phyloP scores from a whole-genome alignment of 2,329 filamentous ascomycete species.

The Sarocladium strictum region DNA sequence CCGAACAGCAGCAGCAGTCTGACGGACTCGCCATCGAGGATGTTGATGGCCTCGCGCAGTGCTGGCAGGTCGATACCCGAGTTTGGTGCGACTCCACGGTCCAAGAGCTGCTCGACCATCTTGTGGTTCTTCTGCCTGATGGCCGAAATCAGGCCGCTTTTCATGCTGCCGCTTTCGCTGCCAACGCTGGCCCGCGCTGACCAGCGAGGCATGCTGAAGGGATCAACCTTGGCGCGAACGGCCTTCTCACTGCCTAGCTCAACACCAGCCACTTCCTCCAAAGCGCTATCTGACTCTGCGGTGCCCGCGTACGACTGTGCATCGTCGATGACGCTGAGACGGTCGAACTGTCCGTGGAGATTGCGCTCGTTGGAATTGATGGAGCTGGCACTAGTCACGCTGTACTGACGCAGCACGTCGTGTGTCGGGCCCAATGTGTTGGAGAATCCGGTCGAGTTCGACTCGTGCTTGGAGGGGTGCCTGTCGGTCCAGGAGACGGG shows the following conservation, averaged over 20 bases:
- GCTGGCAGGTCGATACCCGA: constrained; percentile 38
- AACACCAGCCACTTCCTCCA: constrained; percentile 28
- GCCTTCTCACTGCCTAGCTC: constrained; percentile 37
- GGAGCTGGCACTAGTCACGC: constrained; percentile 22
- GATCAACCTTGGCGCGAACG: constrained; percentile 44
- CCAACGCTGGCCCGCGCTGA: constrained; percentile 39
- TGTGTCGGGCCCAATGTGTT: background rate
- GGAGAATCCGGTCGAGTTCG: background rate
- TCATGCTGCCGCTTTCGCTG: constrained; percentile 38
- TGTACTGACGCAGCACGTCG: constrained; percentile 9
- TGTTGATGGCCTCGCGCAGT: constrained; percentile 46
- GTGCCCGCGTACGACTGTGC: constrained; percentile 16
- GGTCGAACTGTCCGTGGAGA: constrained; percentile 20
- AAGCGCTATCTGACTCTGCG: constrained; percentile 11
- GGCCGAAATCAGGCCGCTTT: constrained; percentile 44
- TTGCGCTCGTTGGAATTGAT: constrained; percentile 24
- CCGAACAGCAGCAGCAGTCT: constrained; percentile 52
- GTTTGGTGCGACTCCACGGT: constrained; percentile 49
- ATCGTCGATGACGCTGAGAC: constrained; percentile 25
- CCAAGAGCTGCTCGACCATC: constrained; percentile 50
- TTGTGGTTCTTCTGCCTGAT: constrained; percentile 52
- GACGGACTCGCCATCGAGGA: constrained; percentile 46
- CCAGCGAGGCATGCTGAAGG: constrained; percentile 45
- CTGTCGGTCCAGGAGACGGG: background rate
- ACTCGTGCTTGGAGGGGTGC: background rate